These are phyloP conservation scores for Rhizopus delemar DNA, from an alignment of 371 early-diverging fungal genomes.

Conservation along the genomic window DNA sequence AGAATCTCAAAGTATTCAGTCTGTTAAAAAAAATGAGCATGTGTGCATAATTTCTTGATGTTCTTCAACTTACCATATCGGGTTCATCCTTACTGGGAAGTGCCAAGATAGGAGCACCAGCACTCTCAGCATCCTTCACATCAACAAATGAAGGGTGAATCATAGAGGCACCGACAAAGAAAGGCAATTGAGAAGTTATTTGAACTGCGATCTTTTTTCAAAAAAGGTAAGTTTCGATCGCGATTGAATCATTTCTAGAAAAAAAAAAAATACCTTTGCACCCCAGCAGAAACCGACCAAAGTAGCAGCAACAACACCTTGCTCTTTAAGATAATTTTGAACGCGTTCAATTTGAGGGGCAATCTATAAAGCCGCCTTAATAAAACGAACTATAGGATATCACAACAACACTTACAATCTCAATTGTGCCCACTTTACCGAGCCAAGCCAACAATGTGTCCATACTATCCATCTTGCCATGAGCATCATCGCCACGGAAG, in stretches of 20 bases:
- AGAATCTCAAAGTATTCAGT: slow-evolving; percentile 51
- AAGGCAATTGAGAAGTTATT: slow-evolving; percentile 27
- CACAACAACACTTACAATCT: slow-evolving; percentile 18
- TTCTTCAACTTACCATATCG: slow-evolving; percentile 43
- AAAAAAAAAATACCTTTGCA: slow-evolving; percentile 34
- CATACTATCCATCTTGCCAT: slow-evolving; percentile 27
- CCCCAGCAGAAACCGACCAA: slow-evolving; percentile 75
- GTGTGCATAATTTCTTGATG: not conserved
- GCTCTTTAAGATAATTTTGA: slow-evolving; percentile 37
- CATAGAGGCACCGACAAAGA: slow-evolving; percentile 53
- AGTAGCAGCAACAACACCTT: slow-evolving; percentile 48
- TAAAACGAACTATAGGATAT: no score
- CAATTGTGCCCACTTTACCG: slow-evolving; percentile 36
- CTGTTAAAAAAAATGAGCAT: slow-evolving; percentile 6
- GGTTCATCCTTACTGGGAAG: slow-evolving; percentile 68
- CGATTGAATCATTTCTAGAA: not conserved
- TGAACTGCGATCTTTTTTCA: slow-evolving; percentile 36
- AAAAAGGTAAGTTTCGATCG: not conserved
- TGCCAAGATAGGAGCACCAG: slow-evolving; percentile 58
- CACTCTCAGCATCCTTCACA: slow-evolving; percentile 52
- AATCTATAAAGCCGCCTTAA: slow-evolving; percentile 8
- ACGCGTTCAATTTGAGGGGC: slow-evolving; percentile 40
- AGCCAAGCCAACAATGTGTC: slow-evolving; percentile 39
- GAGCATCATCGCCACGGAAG: slow-evolving; percentile 47
- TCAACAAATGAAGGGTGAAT: slow-evolving; percentile 66